A percentile compares a stretch with the other conserved stretches of the same genome.
Evolutionary conservation across 768 basidiomycete species (phyloP).

Genomic region (Kwoniella bestiolae): DNA sequence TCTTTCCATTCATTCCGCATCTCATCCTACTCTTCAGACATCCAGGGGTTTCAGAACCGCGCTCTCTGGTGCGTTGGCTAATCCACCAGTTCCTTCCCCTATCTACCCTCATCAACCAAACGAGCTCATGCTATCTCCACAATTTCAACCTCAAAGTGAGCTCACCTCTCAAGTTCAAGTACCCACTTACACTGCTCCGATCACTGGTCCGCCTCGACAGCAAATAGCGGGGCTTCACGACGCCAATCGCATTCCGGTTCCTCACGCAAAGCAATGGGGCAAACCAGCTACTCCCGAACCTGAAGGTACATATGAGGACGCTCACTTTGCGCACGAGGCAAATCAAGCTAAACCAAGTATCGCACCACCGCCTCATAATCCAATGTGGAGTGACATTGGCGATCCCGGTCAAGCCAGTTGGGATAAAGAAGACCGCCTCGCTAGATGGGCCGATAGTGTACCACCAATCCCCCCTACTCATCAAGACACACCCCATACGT

Average conservation of each 20-base stretch:
- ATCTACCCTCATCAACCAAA: not conserved
- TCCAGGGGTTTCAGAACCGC: not conserved
- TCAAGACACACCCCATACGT: not conserved
- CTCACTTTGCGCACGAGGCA: not conserved
- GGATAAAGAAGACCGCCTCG: slow-evolving; percentile 1
- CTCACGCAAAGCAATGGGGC: slow-evolving; percentile 8
- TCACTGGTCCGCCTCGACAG: not conserved
- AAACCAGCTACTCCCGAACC: not conserved
- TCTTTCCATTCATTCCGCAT: not conserved
- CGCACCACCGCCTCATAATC: not conserved
- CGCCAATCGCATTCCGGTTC: slow-evolving; percentile 2
- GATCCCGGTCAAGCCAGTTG: not conserved
- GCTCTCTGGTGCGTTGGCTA: not conserved
- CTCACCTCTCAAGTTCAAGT: not conserved
- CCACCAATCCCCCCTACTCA: not conserved
- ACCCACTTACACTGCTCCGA: not conserved
- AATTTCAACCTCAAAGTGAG: not conserved
- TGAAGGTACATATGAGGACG: slow-evolving; percentile 1
- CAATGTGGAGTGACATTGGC: slow-evolving; percentile 3
- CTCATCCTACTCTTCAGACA: not conserved
- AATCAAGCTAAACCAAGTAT: not conserved
- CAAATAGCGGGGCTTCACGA: not conserved
- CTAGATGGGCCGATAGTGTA: slow-evolving; percentile 12
- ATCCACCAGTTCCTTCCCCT: not conserved
- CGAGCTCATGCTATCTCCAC: not conserved